Evolutionary conservation across 768 basidiomycete genomes (phyloP).

Genomic region (Boletus tomentosulus): DNA sequence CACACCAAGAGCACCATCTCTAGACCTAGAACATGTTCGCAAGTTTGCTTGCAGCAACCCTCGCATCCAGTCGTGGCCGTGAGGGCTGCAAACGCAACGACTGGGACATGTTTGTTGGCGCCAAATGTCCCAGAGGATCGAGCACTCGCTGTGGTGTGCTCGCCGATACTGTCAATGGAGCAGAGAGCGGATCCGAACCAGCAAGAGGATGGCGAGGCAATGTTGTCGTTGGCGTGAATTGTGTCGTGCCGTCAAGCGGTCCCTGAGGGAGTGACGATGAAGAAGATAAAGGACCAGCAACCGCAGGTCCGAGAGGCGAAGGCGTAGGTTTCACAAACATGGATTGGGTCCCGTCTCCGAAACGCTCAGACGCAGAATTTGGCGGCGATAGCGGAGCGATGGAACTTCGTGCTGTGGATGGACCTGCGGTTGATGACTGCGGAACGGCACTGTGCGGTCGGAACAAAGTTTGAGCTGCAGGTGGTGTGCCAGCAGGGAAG

Average conservation of each 20-base stretch:
- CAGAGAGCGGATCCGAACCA: slow-evolving; percentile 11
- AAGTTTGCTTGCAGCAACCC: slow-evolving; percentile 84
- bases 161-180: slow-evolving; percentile 2
- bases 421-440: slow-evolving; percentile 53
- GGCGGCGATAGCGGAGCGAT: slow-evolving; percentile 27
- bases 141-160: slow-evolving; percentile 32
- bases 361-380: slow-evolving; percentile 49
- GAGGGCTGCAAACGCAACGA: slow-evolving; percentile 73
- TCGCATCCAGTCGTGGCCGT: slow-evolving; percentile 73
- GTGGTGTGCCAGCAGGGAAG: slow-evolving; percentile 16
- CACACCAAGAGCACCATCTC: neutral
- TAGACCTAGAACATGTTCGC: slow-evolving; percentile 77
- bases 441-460: slow-evolving; percentile 34
- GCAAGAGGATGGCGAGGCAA: slow-evolving; percentile 18
- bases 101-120: slow-evolving; percentile 61
- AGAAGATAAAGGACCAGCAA: slow-evolving; percentile 34
- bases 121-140: slow-evolving; percentile 63
- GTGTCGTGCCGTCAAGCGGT: slow-evolving; percentile 10
- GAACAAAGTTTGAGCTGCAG: slow-evolving; percentile 20
- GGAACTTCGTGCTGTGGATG: slow-evolving; percentile 36
- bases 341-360: slow-evolving; percentile 73
- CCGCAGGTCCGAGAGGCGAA: slow-evolving; percentile 33
- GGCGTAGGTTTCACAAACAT: slow-evolving; percentile 64
- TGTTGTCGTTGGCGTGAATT: slow-evolving; percentile 4
- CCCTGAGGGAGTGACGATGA: slow-evolving; percentile 29